Conservation (phyloP, 2,329 filamentous ascomycete genomes). For the Ambrosiella beaveri region DNA sequence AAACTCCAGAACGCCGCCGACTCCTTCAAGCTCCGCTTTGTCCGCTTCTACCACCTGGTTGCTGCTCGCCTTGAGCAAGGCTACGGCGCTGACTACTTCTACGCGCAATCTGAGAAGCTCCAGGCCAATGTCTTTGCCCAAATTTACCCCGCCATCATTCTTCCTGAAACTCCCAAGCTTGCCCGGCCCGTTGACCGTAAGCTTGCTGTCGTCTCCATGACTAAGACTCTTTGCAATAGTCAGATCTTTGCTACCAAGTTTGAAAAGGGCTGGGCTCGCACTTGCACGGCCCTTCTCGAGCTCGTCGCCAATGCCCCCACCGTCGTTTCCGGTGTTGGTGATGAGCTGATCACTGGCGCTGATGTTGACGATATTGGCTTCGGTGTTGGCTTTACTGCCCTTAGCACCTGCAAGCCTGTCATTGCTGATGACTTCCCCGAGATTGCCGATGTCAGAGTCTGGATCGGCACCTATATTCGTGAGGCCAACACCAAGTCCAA, state of each 20-base stretch:
- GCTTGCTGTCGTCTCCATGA: conserved; percentile 78
- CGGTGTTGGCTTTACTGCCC: conserved; percentile 79
- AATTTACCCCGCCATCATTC: conserved; percentile 72
- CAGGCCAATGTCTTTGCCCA: conserved; percentile 66
- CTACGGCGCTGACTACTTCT: conserved; percentile 85
- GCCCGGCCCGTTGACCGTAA: conserved; percentile 81
- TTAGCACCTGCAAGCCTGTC: conserved; percentile 73
- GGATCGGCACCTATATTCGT: conserved; percentile 66
- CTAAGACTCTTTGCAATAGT: conserved; percentile 79
- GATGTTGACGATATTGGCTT: conserved; percentile 93
- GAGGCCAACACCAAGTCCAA: conserved; percentile 57
- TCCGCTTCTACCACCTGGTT: conserved; percentile 86
- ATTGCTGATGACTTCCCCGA: conserved; percentile 72
- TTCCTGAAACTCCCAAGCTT: conserved; percentile 78
- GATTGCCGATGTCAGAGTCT: conserved; percentile 62
- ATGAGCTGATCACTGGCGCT: conserved; percentile 66
- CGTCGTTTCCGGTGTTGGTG: conserved; percentile 44
- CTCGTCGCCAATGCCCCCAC: conserved; percentile 73
- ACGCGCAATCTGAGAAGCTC: conserved; percentile 64
- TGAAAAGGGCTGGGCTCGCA: conserved; percentile 79
- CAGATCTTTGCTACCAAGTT: conserved; percentile 67
- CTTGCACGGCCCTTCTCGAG: conserved; percentile 75
- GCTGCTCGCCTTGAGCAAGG: conserved; percentile 61
- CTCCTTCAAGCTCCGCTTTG: conserved; percentile 70
- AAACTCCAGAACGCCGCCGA: conserved; percentile 54